Conservation (phyloP, 768 basidiomycete species). For the Trametes sanguinea region DNA sequence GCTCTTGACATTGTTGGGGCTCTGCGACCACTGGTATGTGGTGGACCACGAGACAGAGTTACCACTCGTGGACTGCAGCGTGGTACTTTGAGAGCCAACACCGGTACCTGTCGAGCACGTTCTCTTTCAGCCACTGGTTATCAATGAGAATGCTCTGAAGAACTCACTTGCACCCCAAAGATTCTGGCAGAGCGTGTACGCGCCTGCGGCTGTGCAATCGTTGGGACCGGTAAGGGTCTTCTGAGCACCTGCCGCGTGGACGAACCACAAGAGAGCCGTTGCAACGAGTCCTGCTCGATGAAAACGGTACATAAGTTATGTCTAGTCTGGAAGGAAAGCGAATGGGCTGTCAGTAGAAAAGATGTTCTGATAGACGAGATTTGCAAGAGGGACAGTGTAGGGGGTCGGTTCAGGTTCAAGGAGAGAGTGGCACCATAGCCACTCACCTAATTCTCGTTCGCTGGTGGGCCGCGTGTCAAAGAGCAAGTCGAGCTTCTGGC, state of each 20-base stretch:
- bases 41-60: slow-evolving; percentile 53
- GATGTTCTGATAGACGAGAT: too few relatives aligned
- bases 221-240: slow-evolving; percentile 9
- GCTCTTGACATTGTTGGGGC: slow-evolving; percentile 54
- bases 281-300: not conserved
- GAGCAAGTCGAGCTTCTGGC: not conserved
- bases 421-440: not conserved
- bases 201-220: slow-evolving; percentile 37
- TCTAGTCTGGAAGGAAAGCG: not conserved
- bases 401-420: too few relatives aligned
- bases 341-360: not conserved
- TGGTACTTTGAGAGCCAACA: slow-evolving; percentile 51
- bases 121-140: not conserved
- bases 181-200: slow-evolving; percentile 56
- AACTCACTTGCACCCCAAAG: slow-evolving; percentile 50
- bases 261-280: not conserved
- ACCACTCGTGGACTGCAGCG: slow-evolving; percentile 42
- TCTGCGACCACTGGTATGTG: slow-evolving; percentile 53
- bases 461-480: slow-evolving; percentile 3
- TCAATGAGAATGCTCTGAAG: not conserved
- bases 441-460: not conserved
- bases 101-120: slow-evolving; percentile 38
- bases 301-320: slow-evolving; percentile 8
- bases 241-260: not conserved
- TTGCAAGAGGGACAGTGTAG: too few relatives aligned